Conservation (phyloP, 2,329 filamentous ascomycete genomes). For the Neophaeococcomyces mojaviensis region DNA sequence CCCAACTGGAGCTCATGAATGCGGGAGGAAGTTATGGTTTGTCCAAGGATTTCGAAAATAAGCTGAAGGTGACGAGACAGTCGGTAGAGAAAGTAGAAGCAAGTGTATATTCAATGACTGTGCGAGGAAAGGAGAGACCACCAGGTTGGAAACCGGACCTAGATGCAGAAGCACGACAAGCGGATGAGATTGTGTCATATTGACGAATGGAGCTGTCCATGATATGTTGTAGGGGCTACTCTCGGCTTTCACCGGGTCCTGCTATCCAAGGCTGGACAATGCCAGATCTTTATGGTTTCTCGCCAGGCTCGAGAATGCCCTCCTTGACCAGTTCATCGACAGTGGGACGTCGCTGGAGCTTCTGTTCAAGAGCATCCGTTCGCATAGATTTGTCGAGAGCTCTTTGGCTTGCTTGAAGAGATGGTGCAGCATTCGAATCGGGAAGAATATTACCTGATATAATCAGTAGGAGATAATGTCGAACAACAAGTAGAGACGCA, state of each 20-base stretch:
- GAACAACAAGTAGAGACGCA: conserved; percentile 34
- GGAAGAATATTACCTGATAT: conserved; percentile 75
- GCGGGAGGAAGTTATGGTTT: conserved; percentile 46
- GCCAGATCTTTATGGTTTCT: conserved; percentile 28
- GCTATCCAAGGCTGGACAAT: not conserved
- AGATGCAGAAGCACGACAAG: conserved; percentile 25
- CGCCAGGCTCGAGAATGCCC: conserved; percentile 67
- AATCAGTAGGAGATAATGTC: not conserved
- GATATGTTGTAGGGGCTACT: not conserved
- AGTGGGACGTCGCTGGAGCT: conserved; percentile 68
- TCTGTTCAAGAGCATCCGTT: conserved; percentile 77
- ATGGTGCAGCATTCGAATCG: conserved; percentile 66
- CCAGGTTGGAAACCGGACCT: conserved; percentile 87
- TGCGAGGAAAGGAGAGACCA: conserved; percentile 80
- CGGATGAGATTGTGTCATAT: conserved; percentile 29
- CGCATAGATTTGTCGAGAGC: conserved; percentile 86
- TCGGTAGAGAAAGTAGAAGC: conserved; percentile 93
- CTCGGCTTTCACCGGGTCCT: not conserved
- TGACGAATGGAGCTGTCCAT: conserved; percentile 10
- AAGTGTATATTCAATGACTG: conserved; percentile 76
- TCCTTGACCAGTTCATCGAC: conserved; percentile 70
- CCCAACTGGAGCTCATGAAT: conserved; percentile 67
- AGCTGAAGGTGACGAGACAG: conserved; percentile 76
- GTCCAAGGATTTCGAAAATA: conserved; percentile 61
- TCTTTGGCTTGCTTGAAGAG: conserved; percentile 69